These are phyloP conservation scores for Penicillium sp. DNA, from an alignment of 2,329 filamentous ascomycete genomes.

Conservation along the genomic window DNA sequence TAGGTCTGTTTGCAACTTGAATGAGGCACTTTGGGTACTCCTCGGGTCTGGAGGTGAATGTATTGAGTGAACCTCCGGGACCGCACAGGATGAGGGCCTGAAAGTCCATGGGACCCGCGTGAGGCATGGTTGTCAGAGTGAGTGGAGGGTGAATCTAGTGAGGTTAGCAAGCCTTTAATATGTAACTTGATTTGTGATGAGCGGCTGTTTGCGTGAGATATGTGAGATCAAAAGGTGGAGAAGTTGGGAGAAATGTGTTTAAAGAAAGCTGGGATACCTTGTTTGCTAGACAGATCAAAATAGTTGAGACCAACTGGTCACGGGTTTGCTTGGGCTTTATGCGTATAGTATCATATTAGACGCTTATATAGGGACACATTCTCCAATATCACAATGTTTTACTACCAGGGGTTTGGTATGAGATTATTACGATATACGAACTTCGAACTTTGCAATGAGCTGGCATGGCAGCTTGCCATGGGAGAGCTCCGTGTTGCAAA, in stretches of 20 bases:
- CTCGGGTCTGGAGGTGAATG: slow-evolving; percentile 48
- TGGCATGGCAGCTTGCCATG: not conserved
- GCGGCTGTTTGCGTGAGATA: too few species aligned
- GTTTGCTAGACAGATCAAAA: not conserved
- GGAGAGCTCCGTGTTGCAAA: too few species aligned
- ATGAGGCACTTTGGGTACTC: slow-evolving; percentile 50
- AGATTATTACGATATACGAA: not conserved
- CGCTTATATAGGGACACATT: not conserved
- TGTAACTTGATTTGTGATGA: not conserved
- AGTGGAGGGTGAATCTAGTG: too few species aligned
- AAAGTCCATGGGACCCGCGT: slow-evolving; percentile 40
- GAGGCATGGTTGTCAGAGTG: not conserved
- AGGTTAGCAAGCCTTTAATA: not conserved
- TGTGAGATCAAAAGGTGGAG: not conserved
- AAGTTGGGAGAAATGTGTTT: not conserved
- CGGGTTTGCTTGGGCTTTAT: not conserved
- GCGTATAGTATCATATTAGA: not conserved
- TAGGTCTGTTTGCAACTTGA: slow-evolving; percentile 48
- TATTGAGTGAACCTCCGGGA: slow-evolving; percentile 48
- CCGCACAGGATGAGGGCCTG: slow-evolving; percentile 50
- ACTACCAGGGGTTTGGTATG: not conserved
- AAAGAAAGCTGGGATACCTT: not conserved
- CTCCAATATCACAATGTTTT: not conserved
- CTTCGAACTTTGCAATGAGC: not conserved
- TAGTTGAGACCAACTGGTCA: not conserved